Conservation (phyloP, 1,284 basidiomycete species). For the Naganishia sp. region DNA sequence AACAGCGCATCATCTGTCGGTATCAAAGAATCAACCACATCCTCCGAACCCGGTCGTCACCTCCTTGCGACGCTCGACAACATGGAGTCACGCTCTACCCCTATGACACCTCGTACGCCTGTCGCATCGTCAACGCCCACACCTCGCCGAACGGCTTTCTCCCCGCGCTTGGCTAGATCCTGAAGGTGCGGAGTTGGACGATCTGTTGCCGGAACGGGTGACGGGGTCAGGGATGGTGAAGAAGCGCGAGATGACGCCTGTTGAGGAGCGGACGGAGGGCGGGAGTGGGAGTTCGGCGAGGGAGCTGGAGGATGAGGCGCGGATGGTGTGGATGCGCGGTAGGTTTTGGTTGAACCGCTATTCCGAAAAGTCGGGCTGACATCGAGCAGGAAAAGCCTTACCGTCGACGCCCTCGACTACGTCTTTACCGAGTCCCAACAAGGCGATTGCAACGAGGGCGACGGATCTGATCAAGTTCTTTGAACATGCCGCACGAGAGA, state of each 20-base stretch:
- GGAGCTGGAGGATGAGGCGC: background rate
- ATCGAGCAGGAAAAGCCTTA: constrained; percentile 18
- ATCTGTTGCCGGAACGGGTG: constrained; percentile 6
- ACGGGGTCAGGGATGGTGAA: constrained; percentile 8
- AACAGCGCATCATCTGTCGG: background rate
- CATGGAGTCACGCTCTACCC: background rate
- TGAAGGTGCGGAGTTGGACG: background rate
- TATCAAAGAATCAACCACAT: background rate
- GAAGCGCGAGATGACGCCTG: constrained; percentile 29
- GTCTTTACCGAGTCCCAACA: constrained; percentile 1
- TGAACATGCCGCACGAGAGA: constrained; percentile 6
- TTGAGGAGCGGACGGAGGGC: constrained; percentile 26
- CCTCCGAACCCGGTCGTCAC: background rate
- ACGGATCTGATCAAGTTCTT: constrained; percentile 28
- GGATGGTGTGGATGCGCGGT: background rate
- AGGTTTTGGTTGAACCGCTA: background rate
- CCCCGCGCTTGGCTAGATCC: constrained; percentile 22
- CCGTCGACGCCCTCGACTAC: constrained; percentile 13
- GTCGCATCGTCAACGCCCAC: background rate
- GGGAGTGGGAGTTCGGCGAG: background rate
- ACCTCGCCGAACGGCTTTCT: constrained; percentile 3
- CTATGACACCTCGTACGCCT: background rate
- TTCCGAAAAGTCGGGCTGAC: no score
- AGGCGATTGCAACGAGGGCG: background rate
- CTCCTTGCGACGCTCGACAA: background rate